Percentiles rank a stretch among this genome's conserved stretches.
These are phyloP conservation scores for Saxophila tyrrhenica DNA, from an alignment of 495 filamentous ascomycete species.

Conservation along the genomic window DNA sequence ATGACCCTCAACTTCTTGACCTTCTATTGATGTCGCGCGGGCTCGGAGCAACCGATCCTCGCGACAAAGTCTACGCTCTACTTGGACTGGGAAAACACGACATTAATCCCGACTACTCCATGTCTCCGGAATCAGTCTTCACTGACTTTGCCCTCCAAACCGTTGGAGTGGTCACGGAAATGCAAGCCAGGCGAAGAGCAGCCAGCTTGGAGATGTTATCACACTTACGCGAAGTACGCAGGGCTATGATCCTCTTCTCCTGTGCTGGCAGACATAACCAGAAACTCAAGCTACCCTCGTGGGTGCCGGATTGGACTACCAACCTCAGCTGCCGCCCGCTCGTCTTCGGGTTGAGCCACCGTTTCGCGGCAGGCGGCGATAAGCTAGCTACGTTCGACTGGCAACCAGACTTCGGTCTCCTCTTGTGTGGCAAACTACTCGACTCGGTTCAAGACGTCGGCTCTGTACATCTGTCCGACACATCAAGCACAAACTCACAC, in stretches of 20 bases:
- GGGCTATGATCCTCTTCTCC: constrained; percentile 10
- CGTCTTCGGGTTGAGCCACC: constrained; percentile 10
- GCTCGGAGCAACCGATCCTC: constrained; percentile 16
- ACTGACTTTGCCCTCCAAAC: constrained; percentile 17
- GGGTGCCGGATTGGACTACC: constrained; percentile 16
- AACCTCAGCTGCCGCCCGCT: constrained; percentile 9
- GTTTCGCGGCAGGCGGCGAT: constrained; percentile 7
- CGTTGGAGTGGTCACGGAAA: constrained; percentile 6
- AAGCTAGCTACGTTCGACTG: constrained; percentile 9
- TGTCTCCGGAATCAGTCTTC: constrained; percentile 6
- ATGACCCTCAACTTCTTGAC: constrained; percentile 17
- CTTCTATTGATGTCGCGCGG: constrained; percentile 16
- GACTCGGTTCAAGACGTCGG: constrained; percentile 9
- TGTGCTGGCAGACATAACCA: constrained; percentile 16
- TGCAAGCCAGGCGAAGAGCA: not conserved
- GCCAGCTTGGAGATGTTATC: not conserved
- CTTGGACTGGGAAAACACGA: constrained; percentile 16
- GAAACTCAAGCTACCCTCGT: constrained; percentile 9
- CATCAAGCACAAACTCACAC: not conserved
- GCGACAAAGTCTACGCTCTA: constrained; percentile 19
- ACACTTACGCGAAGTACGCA: constrained; percentile 1
- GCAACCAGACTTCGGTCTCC: constrained; percentile 9
- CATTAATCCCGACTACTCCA: constrained; percentile 15
- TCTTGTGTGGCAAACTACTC: constrained; percentile 13
- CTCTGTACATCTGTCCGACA: not conserved